Conservation (phyloP, 2,329 filamentous ascomycete genomes). For the Aureobasidium sp. region DNA sequence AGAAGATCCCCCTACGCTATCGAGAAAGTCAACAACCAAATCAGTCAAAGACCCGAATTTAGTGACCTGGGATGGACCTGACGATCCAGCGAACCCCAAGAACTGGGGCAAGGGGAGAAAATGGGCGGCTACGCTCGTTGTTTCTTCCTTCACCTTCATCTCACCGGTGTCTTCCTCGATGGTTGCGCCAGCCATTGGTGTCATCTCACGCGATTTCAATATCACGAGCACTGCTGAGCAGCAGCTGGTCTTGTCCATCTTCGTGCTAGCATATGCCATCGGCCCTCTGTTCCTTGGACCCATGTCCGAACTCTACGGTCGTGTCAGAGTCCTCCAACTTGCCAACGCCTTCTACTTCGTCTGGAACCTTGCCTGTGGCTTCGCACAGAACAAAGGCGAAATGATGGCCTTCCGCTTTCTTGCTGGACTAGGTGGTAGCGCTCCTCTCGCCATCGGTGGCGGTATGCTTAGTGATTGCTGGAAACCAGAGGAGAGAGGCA, state of each 20-base stretch:
- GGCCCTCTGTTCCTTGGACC: constrained; percentile 33
- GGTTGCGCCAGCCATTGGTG: constrained; percentile 31
- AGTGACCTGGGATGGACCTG: constrained; percentile 41
- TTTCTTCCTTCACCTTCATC: constrained; percentile 35
- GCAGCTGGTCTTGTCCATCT: constrained; percentile 30
- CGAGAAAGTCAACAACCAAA: constrained; percentile 21
- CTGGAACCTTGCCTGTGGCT: constrained; percentile 33
- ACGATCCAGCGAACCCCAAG: constrained; percentile 42
- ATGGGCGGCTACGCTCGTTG: constrained; percentile 40
- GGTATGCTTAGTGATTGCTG: constrained; percentile 28
- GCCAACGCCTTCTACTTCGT: constrained; percentile 33
- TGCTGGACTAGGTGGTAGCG: constrained; percentile 32
- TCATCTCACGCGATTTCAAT: constrained; percentile 26
- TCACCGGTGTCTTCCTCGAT: constrained; percentile 34
- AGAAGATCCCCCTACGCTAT: constrained; percentile 4
- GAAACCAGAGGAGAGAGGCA: constrained; percentile 25
- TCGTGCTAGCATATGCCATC: constrained; percentile 33
- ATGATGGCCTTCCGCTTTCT: constrained; percentile 34
- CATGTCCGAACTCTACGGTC: constrained; percentile 32
- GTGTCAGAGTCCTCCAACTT: constrained; percentile 30
- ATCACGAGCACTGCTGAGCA: constrained; percentile 23
- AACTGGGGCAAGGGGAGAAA: constrained; percentile 39
- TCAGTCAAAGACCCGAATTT: constrained; percentile 26
- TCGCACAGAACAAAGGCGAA: constrained; percentile 26
- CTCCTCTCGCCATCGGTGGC: constrained; percentile 32